A percentile compares a stretch with the other conserved stretches of the same genome.
Conservation (phyloP, 768 basidiomycete species). For the Leccinum rimulosum region DNA sequence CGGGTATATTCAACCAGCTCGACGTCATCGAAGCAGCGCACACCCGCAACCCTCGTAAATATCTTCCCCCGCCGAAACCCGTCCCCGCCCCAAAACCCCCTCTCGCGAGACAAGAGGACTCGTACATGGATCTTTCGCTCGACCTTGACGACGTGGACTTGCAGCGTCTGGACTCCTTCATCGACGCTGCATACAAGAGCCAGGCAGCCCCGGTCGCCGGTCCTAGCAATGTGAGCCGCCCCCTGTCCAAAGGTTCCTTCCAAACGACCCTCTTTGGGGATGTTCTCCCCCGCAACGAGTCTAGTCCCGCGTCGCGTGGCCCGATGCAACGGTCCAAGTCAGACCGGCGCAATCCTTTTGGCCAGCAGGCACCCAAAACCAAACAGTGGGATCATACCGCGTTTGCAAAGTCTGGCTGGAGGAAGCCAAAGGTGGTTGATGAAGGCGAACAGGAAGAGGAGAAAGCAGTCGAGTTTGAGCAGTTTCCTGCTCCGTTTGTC, state of each 20-base stretch:
- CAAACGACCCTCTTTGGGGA: conserved; percentile 72
- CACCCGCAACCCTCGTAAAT: conserved; percentile 10
- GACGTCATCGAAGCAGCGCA: conserved; percentile 71
- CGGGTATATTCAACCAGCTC: conserved; percentile 55
- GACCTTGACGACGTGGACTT: conserved; percentile 59
- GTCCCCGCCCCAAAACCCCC: conserved; percentile 15
- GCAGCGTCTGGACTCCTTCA: conserved; percentile 50
- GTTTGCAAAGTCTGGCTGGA: conserved; percentile 79
- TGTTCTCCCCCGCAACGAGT: conserved; percentile 39
- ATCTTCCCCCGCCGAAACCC: conserved; percentile 32
- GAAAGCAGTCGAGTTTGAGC: conserved; percentile 62
- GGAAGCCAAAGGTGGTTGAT: conserved; percentile 47
- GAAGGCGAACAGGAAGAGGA: conserved; percentile 61
- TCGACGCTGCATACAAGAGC: conserved; percentile 45
- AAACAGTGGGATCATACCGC: conserved; percentile 92
- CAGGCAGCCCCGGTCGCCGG: conserved; percentile 42
- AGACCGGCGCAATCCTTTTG: conserved; percentile 40
- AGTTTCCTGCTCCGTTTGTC: conserved; percentile 80
- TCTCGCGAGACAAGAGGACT: conserved; percentile 33
- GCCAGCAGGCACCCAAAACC: conserved; percentile 57
- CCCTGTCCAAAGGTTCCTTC: conserved; percentile 37
- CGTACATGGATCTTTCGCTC: conserved; percentile 51
- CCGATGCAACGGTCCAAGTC: conserved; percentile 45
- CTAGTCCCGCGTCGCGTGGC: conserved; percentile 27
- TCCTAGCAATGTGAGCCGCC: conserved; percentile 25